A percentile compares a stretch with the other conserved stretches of the same genome.
These are phyloP conservation scores for Rhodotorula graminis DNA, from an alignment of 768 basidiomycete species.

Conservation along the genomic window DNA sequence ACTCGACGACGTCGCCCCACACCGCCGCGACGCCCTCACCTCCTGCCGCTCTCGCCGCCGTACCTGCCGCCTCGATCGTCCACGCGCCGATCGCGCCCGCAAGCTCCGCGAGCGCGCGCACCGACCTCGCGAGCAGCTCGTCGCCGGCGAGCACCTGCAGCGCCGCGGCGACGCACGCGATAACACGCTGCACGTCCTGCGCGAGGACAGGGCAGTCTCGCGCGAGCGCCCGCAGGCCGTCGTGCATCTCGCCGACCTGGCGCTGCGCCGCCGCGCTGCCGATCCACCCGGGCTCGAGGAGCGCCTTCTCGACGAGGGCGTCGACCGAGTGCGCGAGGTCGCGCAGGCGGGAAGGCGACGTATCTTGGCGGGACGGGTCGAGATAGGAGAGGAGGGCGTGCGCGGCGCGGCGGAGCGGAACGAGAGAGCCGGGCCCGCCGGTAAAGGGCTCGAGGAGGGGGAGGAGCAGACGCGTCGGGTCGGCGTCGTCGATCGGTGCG, in stretches of 20 bases:
- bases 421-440: slow-evolving; percentile 16
- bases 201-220: not conserved
- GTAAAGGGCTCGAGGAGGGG: slow-evolving; percentile 49
- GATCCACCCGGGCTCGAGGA: slow-evolving; percentile 14
- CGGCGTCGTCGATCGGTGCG: not conserved
- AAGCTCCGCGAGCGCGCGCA: not conserved
- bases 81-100: not conserved
- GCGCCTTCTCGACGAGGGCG: not conserved
- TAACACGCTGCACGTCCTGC: not conserved
- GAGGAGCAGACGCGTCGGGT: slow-evolving; percentile 64
- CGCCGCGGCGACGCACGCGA: not conserved
- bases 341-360: not conserved
- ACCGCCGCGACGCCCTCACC: slow-evolving; percentile 6
- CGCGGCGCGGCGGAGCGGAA: not conserved
- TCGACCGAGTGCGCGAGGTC: slow-evolving; percentile 7
- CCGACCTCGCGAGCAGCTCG: not conserved
- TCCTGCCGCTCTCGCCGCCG: not conserved
- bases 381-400: slow-evolving; percentile 6
- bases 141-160: not conserved
- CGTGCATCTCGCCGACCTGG: not conserved
- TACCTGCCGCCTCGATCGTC: not conserved
- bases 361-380: not conserved
- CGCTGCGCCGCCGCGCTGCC: not conserved
- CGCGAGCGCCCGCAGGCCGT: not conserved
- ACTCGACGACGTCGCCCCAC: slow-evolving; percentile 30